Evolutionary conservation across 2,329 filamentous ascomycete genomes (phyloP).

Genomic region (Colletotrichum magnum): DNA sequence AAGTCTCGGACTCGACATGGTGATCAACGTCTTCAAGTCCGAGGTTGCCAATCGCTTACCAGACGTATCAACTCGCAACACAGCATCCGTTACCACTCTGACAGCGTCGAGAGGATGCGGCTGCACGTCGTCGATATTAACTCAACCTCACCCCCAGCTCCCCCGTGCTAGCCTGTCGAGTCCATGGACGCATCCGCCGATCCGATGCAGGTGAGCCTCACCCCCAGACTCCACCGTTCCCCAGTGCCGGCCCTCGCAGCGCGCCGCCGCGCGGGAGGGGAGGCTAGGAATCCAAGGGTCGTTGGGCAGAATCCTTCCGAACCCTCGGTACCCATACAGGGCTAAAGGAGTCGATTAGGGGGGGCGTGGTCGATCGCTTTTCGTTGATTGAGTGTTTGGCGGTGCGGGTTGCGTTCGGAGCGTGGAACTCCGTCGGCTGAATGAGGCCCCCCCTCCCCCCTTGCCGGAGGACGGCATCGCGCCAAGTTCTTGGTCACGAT

Average conservation of each 20-base stretch:
- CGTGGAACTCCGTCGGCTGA: constrained; percentile 2
- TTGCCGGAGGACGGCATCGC: background rate
- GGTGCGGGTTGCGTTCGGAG: constrained; percentile 5
- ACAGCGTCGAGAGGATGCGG: background rate
- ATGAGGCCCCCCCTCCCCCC: background rate
- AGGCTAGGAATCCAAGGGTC: background rate
- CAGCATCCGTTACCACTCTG: too few species aligned
- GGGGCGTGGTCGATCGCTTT: too few species aligned
- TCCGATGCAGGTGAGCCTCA: constrained; percentile 1
- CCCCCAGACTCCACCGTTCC: background rate
- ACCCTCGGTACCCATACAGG: background rate
- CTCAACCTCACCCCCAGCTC: background rate
- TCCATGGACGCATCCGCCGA: background rate
- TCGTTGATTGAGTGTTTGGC: too few species aligned
- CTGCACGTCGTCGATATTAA: constrained; percentile 6
- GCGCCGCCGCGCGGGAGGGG: too few species aligned
- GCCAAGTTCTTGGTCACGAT: background rate
- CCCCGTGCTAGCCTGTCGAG: too few species aligned
- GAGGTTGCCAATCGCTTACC: too few species aligned
- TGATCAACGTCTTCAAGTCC: too few species aligned
- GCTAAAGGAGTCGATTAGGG: too few species aligned
- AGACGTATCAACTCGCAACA: too few species aligned
- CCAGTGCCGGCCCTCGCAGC: background rate
- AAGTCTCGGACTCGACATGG: too few species aligned
- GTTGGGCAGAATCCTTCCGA: constrained; percentile 2